Evolutionary conservation across 768 basidiomycete genomes (phyloP).

Genomic region (Macrolepiota albuminosa): DNA sequence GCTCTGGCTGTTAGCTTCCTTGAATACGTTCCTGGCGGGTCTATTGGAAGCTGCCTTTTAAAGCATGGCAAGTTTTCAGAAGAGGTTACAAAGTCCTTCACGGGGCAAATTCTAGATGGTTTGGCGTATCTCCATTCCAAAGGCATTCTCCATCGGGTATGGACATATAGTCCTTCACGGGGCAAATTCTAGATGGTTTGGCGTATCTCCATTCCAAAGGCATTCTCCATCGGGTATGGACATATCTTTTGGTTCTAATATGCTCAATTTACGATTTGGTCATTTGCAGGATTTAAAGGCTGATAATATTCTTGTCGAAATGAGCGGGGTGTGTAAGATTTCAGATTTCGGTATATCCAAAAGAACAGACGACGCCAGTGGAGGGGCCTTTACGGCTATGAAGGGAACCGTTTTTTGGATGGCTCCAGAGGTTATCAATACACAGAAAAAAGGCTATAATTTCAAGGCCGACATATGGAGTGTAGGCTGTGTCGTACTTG

Average conservation of each 20-base stretch:
- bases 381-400: constrained; percentile 89
- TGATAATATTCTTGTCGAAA: constrained; percentile 96
- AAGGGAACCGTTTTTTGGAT: constrained; percentile 99
- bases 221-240: constrained; percentile 83
- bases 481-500: constrained; percentile 95
- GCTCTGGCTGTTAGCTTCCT: constrained; percentile 62
- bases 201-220: constrained; percentile 90
- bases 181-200: constrained; percentile 86
- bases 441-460: constrained; percentile 87
- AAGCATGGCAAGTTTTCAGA: constrained; percentile 93
- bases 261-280: constrained; percentile 1
- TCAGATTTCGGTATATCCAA: constrained; percentile 99
- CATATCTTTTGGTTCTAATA: not conserved
- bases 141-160: constrained; percentile 88
- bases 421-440: constrained; percentile 93
- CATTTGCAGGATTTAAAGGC: constrained; percentile 83
- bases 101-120: constrained; percentile 85
- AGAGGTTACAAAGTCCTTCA: constrained; percentile 89
- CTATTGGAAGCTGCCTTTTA: constrained; percentile 83
- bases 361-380: constrained; percentile 80
- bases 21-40: constrained; percentile 98
- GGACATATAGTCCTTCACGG: constrained; percentile 67
- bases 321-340: constrained; percentile 90
- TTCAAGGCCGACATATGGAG: constrained; percentile 99
- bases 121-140: constrained; percentile 90